Evolutionary conservation across 208 protist genomes (phyloP), one percentile per base, ranked within the genome.

Genomic region (Crithidia thermophila): DNA sequence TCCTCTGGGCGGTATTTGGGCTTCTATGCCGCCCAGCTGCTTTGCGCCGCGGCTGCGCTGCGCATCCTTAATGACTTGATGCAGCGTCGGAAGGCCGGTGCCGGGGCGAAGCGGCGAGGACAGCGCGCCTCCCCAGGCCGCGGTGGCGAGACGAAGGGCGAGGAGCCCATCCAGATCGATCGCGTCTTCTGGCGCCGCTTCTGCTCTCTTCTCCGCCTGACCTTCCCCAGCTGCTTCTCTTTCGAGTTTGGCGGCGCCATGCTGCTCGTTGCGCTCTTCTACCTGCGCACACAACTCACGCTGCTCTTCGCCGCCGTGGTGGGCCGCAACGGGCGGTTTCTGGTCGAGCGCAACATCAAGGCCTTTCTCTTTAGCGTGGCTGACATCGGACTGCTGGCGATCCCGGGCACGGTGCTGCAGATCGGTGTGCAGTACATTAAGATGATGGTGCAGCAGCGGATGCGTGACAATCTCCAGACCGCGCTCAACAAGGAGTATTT

Each of bases 401-500:
- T 96, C 21, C 91, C 91, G 1, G 74, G 81, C 13, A 81, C 88
- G 1, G 79, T 93, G 4, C 69, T 86, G 14, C 60, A 85, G 23
- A 74, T 90, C 50, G 84, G 85, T 5, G 75, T 91, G 34, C 63
- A 78, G 37, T 94, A 94, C 63, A 80, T 81, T 36, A 90, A 82
- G 39, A 77, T 82, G 14, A 85, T 88, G 64, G 56, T 94, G 30
- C 80, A 91, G 64, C 74, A 81, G 49, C 72, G 78, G 25, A 84
- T 94, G 53, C 70, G 81, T 20, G 83, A 85, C 25, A 84, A 87
- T 56, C 46, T 96, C 13, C 84, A 94, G 57, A 57, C 50, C 14
- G 57, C 64, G 9, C 73, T 96, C 27, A 81, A 92, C 43, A 61
- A 71, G 46, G 77, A 94, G 53, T 95, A 94, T 65, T 76, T 94